phyloP scores from a whole-genome alignment of 495 filamentous ascomycete species.

The Echria macrotheca region DNA sequence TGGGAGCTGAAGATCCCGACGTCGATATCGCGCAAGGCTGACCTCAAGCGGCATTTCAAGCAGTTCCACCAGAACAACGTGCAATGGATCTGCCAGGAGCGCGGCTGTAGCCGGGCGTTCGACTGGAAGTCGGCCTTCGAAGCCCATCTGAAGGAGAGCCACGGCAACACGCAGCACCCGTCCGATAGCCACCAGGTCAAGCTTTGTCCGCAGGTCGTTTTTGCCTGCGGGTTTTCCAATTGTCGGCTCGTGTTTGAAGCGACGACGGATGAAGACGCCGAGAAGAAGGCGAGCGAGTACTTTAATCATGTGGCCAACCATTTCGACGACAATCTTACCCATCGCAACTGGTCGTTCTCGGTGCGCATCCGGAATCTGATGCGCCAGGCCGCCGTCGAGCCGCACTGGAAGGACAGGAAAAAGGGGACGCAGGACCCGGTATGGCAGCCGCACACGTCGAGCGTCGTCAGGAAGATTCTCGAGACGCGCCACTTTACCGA shows the following conservation, averaged over 20 bases:
- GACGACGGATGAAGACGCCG: constrained; percentile 10
- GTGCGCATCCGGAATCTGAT: constrained; percentile 23
- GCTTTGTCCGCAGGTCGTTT: constrained; percentile 21
- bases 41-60: constrained; percentile 25
- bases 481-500: constrained; percentile 21
- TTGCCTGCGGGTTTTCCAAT: constrained; percentile 25
- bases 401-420: constrained; percentile 15
- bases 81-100: constrained; percentile 21
- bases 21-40: constrained; percentile 18
- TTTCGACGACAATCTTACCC: constrained; percentile 15
- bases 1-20: constrained; percentile 16
- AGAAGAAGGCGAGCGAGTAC: constrained; percentile 15
- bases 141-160: constrained; percentile 18
- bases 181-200: constrained; percentile 11
- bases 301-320: constrained; percentile 25
- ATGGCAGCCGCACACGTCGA: constrained; percentile 22
- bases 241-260: constrained; percentile 23
- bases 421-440: constrained; percentile 10
- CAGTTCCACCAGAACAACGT: constrained; percentile 20
- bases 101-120: constrained; percentile 17
- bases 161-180: constrained; percentile 12
- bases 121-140: constrained; percentile 23
- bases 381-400: constrained; percentile 12
- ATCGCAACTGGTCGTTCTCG: constrained; percentile 21
- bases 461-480: constrained; percentile 20